Base-by-base conservation (phyloP, 2,329 filamentous ascomycete genomes). In the Pseudogymnoascus sp. region DNA sequence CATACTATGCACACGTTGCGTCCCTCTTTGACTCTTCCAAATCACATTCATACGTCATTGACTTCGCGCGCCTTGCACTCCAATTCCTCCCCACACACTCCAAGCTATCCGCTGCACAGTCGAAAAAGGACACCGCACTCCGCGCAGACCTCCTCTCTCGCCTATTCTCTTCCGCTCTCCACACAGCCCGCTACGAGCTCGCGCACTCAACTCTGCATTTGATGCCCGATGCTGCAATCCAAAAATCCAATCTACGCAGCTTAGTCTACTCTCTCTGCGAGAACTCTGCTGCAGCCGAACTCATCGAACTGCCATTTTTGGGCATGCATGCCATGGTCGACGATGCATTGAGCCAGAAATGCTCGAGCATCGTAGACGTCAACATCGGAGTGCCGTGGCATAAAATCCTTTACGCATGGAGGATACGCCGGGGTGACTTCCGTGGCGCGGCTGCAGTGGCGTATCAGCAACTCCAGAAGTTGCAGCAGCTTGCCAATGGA, bases 351-450 rank as follows among this genome's bases (percentile, higher is more conserved):
- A 78, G 83, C 6, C 83, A 86, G 35, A 84, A 90, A 67, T 91
- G 89, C 71, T 83, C 83, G 65, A 82, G 83, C 61, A 84, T 87
- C 35, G 77, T 84, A 43, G 88, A 90, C 61, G 81, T 90, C 37
- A 78, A 77, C 61, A 77, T 75, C 38, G 84, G 83, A 8, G 81
- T 85, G 0, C 89, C 90, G 3, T 96, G 92, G 70, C 90, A 94
- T 70, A 89, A 93, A 68, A 88, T 97, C 61, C 83, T 97, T 57
- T 96, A 97, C 72, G 87, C 92, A 2, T 97, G 93, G 84, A 86
- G 94, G 59, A 87, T 96, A 66, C 87, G 87, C n/a, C 28, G 43
- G 66, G 85, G 85, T 69, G 90, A 97, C 75, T 96, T 91, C 79
- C 89, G 93, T 47, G 94, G 93, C 58, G 86, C 83, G 1, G 85